Base-by-base conservation (phyloP, 805 yeast species). In the Metschnikowia arizonensis region DNA sequence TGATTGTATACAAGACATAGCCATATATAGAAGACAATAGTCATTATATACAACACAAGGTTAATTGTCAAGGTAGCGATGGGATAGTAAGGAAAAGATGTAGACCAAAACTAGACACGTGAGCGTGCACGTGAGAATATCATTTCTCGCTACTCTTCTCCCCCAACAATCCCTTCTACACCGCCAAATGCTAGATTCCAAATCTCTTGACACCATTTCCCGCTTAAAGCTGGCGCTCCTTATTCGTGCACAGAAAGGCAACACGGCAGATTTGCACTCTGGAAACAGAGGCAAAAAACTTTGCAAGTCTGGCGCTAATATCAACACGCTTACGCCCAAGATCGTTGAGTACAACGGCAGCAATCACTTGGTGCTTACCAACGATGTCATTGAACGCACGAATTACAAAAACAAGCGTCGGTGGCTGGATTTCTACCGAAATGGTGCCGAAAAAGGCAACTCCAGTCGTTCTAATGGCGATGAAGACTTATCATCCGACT, bases 281-380 rank as follows among this genome's bases (percentile, higher is more conserved):
- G 46, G 58, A 30, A 64, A 66, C 50, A 50, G 74, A 42, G 74
- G 74, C 19, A 56, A 49, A 40, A 69, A 71, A 47, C 51, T 64
- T 31, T 51, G 49, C 24, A 37, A 47, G 26, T 42, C 47, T 23
- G 42, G 52, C 21, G 38, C 53, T 17, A 50, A 53, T 29, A 50
- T 50, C 49, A 56, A 58, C 38, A 42, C 57, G 6, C 58, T 68
- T 17, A 50, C 53, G 24, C 50, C 69, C 18, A 68, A 66, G 49
- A 61, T 69, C 15, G 73, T 68, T 24, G 74, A 69, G 45, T 69
- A 68, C 51, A 63, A 63, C 35, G 73, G 73, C 11, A 47, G 41
- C 14, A 58, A 59, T 49, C 68, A 66, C 46, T 50, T 68, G 33
- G 73, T 71, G 4, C 58, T 63, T 34, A 64, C 68, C 32, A 69